phyloP scores from a whole-genome alignment of 164 flowering plant genomes.

The Malania oleifera region DNA sequence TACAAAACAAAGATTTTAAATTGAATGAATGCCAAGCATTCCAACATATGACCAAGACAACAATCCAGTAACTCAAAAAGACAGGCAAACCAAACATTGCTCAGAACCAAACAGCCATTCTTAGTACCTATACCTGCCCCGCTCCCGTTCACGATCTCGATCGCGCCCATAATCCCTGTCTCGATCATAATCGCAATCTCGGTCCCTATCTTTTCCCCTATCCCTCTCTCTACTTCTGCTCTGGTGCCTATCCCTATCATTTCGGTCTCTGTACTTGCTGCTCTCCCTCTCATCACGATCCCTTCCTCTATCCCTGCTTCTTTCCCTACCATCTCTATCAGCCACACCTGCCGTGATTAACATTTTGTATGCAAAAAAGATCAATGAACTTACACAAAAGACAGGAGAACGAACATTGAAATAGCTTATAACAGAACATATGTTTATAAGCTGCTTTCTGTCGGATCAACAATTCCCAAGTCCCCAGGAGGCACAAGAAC shows the following conservation, averaged over 20 bases:
- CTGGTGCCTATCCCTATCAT: conserved; percentile 42
- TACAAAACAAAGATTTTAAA: too few relatives aligned
- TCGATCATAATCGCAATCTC: conserved; percentile 38
- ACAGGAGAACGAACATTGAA: not conserved
- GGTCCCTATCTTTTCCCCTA: conserved; percentile 42
- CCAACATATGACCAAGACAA: not conserved
- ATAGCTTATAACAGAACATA: not conserved
- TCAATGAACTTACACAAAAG: not conserved
- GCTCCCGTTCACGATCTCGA: conserved; percentile 33
- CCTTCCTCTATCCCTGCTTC: conserved; percentile 65
- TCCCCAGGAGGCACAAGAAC: too few relatives aligned
- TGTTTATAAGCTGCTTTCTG: not conserved
- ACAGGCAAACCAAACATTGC: not conserved
- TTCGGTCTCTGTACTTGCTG: conserved; percentile 27
- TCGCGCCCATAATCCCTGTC: conserved; percentile 57
- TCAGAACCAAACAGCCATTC: not conserved
- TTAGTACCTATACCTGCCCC: conserved; percentile 46
- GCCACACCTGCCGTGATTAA: conserved; percentile 29
- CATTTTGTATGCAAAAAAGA: not conserved
- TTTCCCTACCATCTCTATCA: conserved; percentile 65
- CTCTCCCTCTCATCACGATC: conserved; percentile 44
- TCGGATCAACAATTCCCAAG: too few relatives aligned
- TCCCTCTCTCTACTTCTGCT: conserved; percentile 62
- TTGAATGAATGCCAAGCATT: not conserved
- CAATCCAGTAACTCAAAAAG: not conserved